Conservation (phyloP, 495 filamentous ascomycete genomes). For the Neurospora sp. region DNA sequence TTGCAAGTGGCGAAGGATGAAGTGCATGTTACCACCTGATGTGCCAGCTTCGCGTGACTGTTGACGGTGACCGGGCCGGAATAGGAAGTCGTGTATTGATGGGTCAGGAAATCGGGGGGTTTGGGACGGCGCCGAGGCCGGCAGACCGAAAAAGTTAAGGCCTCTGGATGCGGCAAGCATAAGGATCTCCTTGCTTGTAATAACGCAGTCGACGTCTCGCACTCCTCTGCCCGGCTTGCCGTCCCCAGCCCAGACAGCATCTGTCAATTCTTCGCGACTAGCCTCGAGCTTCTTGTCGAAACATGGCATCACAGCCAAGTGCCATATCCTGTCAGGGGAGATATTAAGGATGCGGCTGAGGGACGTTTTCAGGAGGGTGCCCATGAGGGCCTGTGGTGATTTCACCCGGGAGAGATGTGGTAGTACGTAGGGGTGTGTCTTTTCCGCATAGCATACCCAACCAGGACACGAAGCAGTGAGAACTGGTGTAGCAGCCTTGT, state of each 20-base stretch:
- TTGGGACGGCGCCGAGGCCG: conserved; percentile 40
- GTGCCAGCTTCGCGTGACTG: conserved; percentile 47
- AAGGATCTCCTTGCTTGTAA: conserved; percentile 85
- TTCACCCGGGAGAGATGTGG: conserved; percentile 87
- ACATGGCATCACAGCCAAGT: conserved; percentile 92
- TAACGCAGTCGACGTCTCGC: conserved; percentile 93
- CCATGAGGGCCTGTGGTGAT: conserved; percentile 84
- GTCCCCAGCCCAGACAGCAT: conserved; percentile 53
- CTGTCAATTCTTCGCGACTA: conserved; percentile 83
- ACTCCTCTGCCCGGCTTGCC: conserved; percentile 43
- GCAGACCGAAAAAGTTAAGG: conserved; percentile 59
- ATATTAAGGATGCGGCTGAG: conserved; percentile 61
- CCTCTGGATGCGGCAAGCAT: conserved; percentile 72
- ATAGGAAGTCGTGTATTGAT: conserved; percentile 59
- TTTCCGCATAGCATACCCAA: conserved; percentile 98
- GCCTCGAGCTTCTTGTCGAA: conserved; percentile 99
- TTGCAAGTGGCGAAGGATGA: conserved; percentile 64
- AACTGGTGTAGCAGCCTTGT: conserved; percentile 50
- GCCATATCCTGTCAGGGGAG: conserved; percentile 75
- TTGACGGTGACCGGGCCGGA: conserved; percentile 29
- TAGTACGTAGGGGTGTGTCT: conserved; percentile 86
- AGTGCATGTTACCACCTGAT: conserved; percentile 80
- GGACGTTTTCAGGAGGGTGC: conserved; percentile 78
- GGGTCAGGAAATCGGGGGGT: conserved; percentile 54
- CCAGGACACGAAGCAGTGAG: conserved; percentile 88